Base-by-base conservation (phyloP, 768 basidiomycete genomes). In the Crucibulum laeve region DNA sequence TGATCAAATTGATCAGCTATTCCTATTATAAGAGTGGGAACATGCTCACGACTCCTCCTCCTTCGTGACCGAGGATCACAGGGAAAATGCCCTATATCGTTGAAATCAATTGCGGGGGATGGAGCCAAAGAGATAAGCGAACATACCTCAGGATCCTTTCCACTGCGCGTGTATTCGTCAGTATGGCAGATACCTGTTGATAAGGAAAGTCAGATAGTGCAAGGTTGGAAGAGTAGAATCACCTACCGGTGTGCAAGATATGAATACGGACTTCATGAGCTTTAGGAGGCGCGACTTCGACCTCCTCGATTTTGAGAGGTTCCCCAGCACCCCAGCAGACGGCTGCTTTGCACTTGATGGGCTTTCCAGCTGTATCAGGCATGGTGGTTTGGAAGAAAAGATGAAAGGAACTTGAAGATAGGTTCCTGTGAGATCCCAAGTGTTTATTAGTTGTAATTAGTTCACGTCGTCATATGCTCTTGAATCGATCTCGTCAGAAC, bases 161-260 rank as follows among this genome's bases (percentile, higher is more conserved):
- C 93, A 61, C 91, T 93, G 60, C 93, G 84, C 48, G 92, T 94
- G 71, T 94, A 98, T 60, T 94, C 93, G 58, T 98, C 94, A 57
- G 95, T 97, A 65, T 98, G 94, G 68, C 96, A 99, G 61, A 99
- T 87, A 48, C 87, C 87, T 88, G 46, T 46, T 22, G 41, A 25
- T 33, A 18, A 45, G 22, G 36, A 41, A 43, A 5, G 25, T 30
- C 13, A 13, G 21, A 25, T 28, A 15, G 19, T 19, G 32, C 40
- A 45, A 28, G 39, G 25, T 22, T 22, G 22, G 21, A 24, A 14
- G 19, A 38, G 11, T 11, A n/a, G 15, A 19, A 24, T 25, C 30
- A 59, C 73, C 50, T 56, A 79, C 94, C 96, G 37, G 92, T 96
- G 72, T 91, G 79, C 19, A 95, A 74, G 53, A 99, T 91, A 56